Evolutionary conservation across 108 stramenopile genomes (phyloP).

Genomic region (Cyclostephanos tholiformis): DNA sequence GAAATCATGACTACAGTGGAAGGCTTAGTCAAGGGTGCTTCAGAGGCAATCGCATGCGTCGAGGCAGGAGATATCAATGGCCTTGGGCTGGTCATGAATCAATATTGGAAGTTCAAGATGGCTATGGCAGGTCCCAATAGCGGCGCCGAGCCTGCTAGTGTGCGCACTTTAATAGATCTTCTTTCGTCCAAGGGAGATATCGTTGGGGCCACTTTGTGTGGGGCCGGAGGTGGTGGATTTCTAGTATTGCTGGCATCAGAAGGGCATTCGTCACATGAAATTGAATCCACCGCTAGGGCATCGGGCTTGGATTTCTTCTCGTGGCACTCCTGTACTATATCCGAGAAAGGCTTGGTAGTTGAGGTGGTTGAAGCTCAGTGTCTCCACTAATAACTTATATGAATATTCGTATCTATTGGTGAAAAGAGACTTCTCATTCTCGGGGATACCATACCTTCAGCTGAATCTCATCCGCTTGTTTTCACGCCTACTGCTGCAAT

Average conservation of each 20-base stretch:
- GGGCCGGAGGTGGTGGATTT: slow-evolving; percentile 85
- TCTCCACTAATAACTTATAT: background rate
- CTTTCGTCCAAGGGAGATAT: slow-evolving; percentile 42
- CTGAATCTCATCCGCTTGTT: slow-evolving; percentile 26
- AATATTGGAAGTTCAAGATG: slow-evolving; percentile 81
- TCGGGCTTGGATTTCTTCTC: slow-evolving; percentile 29
- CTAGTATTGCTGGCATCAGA: slow-evolving; percentile 53
- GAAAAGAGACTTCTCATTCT: too few relatives aligned
- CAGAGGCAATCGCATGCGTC: slow-evolving; percentile 51
- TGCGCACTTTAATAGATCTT: slow-evolving; percentile 43
- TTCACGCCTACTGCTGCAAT: background rate
- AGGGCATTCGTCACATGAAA: slow-evolving; percentile 23
- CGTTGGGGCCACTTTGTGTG: slow-evolving; percentile 66
- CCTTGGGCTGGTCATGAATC: slow-evolving; percentile 57
- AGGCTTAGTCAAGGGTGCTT: slow-evolving; percentile 62
- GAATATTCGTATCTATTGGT: too few relatives aligned
- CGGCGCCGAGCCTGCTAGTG: slow-evolving; percentile 62
- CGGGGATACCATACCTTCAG: slow-evolving; percentile 5
- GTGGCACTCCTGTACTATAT: slow-evolving; percentile 55
- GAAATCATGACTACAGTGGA: slow-evolving; percentile 68
- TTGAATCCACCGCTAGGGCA: slow-evolving; percentile 22
- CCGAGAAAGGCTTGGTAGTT: slow-evolving; percentile 47
- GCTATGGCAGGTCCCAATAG: slow-evolving; percentile 79
- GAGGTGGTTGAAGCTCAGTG: slow-evolving; percentile 13
- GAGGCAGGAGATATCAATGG: slow-evolving; percentile 52